Percentiles rank a stretch among this genome's conserved stretches.
These are phyloP conservation scores for Acanthamoeba healyi DNA, from an alignment of 208 protist species.

Conservation along the genomic window DNA sequence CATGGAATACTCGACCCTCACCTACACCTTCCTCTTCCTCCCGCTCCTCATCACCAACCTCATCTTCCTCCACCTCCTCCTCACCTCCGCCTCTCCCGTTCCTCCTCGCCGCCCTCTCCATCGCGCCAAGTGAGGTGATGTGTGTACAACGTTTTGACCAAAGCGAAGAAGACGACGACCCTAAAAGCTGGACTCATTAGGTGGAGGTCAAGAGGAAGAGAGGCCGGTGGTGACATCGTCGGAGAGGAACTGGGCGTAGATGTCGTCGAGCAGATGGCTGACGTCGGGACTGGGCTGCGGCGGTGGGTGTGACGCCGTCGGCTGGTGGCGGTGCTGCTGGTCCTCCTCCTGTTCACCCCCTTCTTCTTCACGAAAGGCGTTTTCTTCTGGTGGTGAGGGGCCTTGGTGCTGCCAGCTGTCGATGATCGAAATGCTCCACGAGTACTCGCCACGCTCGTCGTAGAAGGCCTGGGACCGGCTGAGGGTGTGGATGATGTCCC, in stretches of 20 bases:
- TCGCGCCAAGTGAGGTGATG: not conserved
- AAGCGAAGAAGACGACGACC: too few relatives aligned
- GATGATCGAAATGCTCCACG: not conserved
- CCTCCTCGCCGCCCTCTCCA: not conserved
- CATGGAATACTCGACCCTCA: slow-evolving; percentile 57
- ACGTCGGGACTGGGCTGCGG: not conserved
- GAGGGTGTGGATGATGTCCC: not conserved
- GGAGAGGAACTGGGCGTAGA: slow-evolving; percentile 1
- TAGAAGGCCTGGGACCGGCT: slow-evolving; percentile 9
- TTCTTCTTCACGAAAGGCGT: too few relatives aligned
- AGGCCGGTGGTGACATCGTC: too few relatives aligned
- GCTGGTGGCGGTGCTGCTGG: not conserved
- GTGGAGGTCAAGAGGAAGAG: not conserved
- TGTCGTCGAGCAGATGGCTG: not conserved
- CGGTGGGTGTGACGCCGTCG: not conserved
- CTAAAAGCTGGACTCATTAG: too few relatives aligned
- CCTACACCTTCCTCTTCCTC: slow-evolving; percentile 61
- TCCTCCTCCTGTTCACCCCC: not conserved
- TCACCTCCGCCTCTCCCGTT: slow-evolving; percentile 5
- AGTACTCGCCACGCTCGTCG: not conserved
- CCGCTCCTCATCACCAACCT: slow-evolving; percentile 53
- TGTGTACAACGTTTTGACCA: too few relatives aligned
- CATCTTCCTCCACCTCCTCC: slow-evolving; percentile 53
- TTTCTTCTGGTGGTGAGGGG: not conserved
- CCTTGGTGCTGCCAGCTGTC: not conserved